Percentiles rank a stretch among this genome's conserved stretches.
These are phyloP conservation scores for Lithohypha guttulata DNA, from an alignment of 2,329 filamentous ascomycete species.

Conservation along the genomic window DNA sequence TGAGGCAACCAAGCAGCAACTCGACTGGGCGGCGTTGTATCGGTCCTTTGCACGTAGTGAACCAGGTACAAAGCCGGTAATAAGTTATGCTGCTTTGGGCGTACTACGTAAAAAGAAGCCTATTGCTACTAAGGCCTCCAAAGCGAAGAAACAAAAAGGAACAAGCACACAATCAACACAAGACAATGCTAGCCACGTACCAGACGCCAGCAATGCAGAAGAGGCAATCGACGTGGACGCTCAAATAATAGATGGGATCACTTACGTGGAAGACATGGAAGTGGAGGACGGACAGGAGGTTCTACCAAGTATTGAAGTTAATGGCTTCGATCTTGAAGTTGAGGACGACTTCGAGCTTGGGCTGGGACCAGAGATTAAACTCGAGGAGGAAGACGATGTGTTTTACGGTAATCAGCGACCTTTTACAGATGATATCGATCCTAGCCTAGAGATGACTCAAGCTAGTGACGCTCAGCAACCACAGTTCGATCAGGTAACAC, in stretches of 20 bases:
- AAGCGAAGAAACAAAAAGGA: too few species aligned
- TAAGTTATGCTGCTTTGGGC: too few species aligned
- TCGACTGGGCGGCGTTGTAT: slow-evolving; percentile 18
- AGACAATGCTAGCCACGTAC: too few species aligned
- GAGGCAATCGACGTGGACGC: slow-evolving; percentile 6
- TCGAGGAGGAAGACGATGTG: slow-evolving; percentile 10
- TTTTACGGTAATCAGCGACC: not conserved
- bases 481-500: not conserved
- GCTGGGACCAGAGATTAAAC: slow-evolving; percentile 5
- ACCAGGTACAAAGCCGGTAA: slow-evolving; percentile 8
- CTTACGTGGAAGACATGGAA: not conserved
- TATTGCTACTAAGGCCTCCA: not conserved
- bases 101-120: slow-evolving; percentile 8
- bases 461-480: not conserved
- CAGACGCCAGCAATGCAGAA: slow-evolving; percentile 7
- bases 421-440: not conserved
- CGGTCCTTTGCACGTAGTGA: slow-evolving; percentile 13
- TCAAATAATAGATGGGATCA: not conserved
- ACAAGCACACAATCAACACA: slow-evolving; percentile 6
- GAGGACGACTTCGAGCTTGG: slow-evolving; percentile 10
- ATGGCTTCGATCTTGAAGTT: slow-evolving; percentile 11
- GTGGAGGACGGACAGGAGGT: slow-evolving; percentile 3
- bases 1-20: slow-evolving; percentile 13
- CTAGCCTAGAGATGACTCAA: not conserved
- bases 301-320: slow-evolving; percentile 5